Evolutionary conservation across 495 filamentous ascomycete species (phyloP).

Genomic region (Hypomontagnella monticulosa): DNA sequence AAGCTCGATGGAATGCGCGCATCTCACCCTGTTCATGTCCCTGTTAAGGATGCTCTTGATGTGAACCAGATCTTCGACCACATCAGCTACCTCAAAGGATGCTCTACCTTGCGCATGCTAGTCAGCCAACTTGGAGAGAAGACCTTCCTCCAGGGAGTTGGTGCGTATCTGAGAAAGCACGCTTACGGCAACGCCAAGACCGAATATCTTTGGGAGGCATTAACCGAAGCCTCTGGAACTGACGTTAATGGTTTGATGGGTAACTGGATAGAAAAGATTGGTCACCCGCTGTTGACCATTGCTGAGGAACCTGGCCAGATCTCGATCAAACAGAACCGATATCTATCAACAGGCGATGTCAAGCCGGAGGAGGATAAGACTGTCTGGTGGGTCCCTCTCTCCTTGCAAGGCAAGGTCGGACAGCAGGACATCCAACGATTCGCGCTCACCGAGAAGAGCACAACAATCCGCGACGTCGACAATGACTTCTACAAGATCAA

Average conservation of each 20-base stretch:
- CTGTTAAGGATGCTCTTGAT: conserved; percentile 86
- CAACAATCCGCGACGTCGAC: conserved; percentile 76
- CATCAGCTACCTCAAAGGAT: conserved; percentile 96
- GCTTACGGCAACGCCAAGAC: conserved; percentile 95
- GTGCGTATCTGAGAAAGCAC: conserved; percentile 86
- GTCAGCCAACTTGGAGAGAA: conserved; percentile 84
- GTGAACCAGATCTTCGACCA: conserved; percentile 97
- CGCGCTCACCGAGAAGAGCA: conserved; percentile 78
- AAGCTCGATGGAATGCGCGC: conserved; percentile 85
- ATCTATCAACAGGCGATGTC: conserved; percentile 88
- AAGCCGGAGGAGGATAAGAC: conserved; percentile 85
- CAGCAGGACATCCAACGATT: conserved; percentile 56
- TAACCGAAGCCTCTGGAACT: conserved; percentile 87
- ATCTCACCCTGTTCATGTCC: conserved; percentile 95
- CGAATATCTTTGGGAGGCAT: conserved; percentile 88
- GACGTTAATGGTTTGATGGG: conserved; percentile 90
- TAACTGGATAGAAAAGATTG: conserved; percentile 93
- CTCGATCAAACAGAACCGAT: conserved; percentile 82
- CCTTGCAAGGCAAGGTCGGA: conserved; percentile 71
- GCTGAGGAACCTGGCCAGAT: conserved; percentile 85
- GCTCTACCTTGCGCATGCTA: conserved; percentile 94
- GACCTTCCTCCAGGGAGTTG: conserved; percentile 87
- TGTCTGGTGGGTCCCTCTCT: conserved; percentile 95
- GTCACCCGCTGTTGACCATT: conserved; percentile 88
- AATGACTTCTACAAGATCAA: conserved; percentile 93